phyloP scores from a whole-genome alignment of 495 filamentous ascomycete genomes.

The Podospora sp. region DNA sequence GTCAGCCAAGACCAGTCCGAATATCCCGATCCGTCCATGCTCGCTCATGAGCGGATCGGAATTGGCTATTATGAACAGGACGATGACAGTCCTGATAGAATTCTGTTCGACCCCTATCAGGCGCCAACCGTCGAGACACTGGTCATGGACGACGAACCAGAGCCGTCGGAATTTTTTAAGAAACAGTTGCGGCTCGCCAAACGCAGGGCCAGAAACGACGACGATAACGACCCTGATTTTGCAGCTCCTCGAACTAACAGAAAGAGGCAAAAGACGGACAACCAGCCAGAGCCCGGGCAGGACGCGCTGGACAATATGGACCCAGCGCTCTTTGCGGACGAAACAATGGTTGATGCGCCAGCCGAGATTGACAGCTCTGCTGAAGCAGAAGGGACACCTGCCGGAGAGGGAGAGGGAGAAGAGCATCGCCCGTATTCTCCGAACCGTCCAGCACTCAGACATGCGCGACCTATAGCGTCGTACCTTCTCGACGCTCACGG shows the following conservation, averaged over 20 bases:
- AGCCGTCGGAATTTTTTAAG: slow-evolving; percentile 50
- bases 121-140: slow-evolving; percentile 43
- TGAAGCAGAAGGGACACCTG: slow-evolving; percentile 11
- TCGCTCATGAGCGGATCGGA: slow-evolving; percentile 51
- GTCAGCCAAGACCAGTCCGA: slow-evolving; percentile 40
- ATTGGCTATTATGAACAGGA: slow-evolving; percentile 58
- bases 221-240: slow-evolving; percentile 53
- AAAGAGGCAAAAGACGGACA: slow-evolving; percentile 39
- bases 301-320: slow-evolving; percentile 44
- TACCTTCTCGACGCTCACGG: slow-evolving; percentile 44
- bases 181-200: slow-evolving; percentile 51
- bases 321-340: slow-evolving; percentile 38
- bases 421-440: slow-evolving; percentile 31
- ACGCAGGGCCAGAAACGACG: slow-evolving; percentile 48
- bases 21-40: slow-evolving; percentile 52
- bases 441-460: slow-evolving; percentile 44
- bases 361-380: slow-evolving; percentile 18
- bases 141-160: slow-evolving; percentile 40
- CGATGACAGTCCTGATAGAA: slow-evolving; percentile 51
- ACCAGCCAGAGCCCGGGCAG: slow-evolving; percentile 26
- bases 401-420: slow-evolving; percentile 19
- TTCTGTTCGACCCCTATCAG: slow-evolving; percentile 55
- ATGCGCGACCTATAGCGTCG: slow-evolving; percentile 47
- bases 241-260: slow-evolving; percentile 37
- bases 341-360: slow-evolving; percentile 26